These are phyloP conservation scores for Acorus gramineus DNA, from an alignment of 106 monocot species.

Conservation along the genomic window DNA sequence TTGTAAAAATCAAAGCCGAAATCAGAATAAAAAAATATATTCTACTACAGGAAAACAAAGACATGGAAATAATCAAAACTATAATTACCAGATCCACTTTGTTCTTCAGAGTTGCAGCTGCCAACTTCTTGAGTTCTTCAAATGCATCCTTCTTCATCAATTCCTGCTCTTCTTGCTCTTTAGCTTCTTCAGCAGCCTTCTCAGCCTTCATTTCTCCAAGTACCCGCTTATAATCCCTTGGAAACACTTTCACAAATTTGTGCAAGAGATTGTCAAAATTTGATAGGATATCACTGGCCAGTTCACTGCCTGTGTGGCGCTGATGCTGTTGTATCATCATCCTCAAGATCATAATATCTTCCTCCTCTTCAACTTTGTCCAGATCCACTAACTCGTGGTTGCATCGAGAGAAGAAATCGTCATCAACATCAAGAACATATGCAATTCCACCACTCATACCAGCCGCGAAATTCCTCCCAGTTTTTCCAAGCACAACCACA, in stretches of 20 bases:
- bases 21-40: too few species aligned
- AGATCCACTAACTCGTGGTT: conserved; percentile 83
- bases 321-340: conserved; percentile 98
- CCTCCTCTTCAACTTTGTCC: conserved; percentile 76
- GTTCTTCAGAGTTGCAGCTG: conserved; percentile 18
- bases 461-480: conserved; percentile 96
- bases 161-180: conserved; percentile 45
- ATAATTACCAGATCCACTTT: conserved; percentile 23
- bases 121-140: conserved; percentile 58
- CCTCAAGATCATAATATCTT: conserved; percentile 68
- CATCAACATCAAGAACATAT: conserved; percentile 79
- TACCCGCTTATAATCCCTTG: conserved; percentile 88
- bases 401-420: conserved; percentile 54
- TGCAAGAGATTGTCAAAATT: conserved; percentile 56
- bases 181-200: conserved; percentile 53
- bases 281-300: conserved; percentile 64
- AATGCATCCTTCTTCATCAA: conserved; percentile 65
- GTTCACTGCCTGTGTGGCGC: conserved; percentile 57
- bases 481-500: conserved; percentile 84
- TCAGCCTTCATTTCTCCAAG: conserved; percentile 60
- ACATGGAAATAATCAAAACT: background rate
- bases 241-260: conserved; percentile 92
- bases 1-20: too few species aligned
- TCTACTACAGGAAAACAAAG: too few species aligned
- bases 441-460: conserved; percentile 99